These are phyloP conservation scores for Neurospora terricola DNA, from an alignment of 495 filamentous ascomycete genomes.

Conservation along the genomic window DNA sequence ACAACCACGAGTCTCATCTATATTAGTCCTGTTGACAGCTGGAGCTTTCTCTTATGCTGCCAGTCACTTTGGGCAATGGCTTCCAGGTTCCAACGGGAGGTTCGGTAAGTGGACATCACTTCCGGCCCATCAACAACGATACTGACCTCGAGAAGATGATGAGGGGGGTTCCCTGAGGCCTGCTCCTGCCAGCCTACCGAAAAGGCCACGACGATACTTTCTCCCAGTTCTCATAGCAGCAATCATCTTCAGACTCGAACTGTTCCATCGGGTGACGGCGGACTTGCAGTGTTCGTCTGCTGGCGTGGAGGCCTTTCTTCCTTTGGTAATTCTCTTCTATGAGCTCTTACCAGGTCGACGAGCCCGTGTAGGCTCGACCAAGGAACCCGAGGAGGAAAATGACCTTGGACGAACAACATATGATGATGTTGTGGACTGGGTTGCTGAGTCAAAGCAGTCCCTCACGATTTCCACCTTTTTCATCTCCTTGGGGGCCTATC, in stretches of 20 bases:
- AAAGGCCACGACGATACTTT: conserved; percentile 32
- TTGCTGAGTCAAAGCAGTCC: conserved; percentile 19
- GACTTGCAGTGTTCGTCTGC: conserved; percentile 30
- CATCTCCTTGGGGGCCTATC: conserved; percentile 24
- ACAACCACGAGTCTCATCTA: conserved; percentile 33
- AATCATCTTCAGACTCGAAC: conserved; percentile 32
- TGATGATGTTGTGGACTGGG: conserved; percentile 28
- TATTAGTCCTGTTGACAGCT: conserved; percentile 24
- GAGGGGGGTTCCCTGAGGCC: conserved; percentile 21
- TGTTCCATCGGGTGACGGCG: conserved; percentile 25
- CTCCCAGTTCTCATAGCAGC: conserved; percentile 28
- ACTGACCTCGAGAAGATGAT: conserved; percentile 20
- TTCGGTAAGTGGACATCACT: conserved; percentile 22
- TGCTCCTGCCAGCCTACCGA: conserved; percentile 25
- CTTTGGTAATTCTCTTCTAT: conserved; percentile 25
- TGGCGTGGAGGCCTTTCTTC: conserved; percentile 35
- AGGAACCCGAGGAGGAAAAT: conserved; percentile 21
- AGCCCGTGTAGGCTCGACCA: conserved; percentile 1
- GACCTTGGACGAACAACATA: conserved; percentile 27
- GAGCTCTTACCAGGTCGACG: conserved; percentile 28
- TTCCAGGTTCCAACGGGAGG: conserved; percentile 35
- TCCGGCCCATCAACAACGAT: background rate
- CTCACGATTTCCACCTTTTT: conserved; percentile 17
- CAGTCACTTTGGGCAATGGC: conserved; percentile 33
- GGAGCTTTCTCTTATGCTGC: conserved; percentile 25